phyloP scores from a whole-genome alignment of 2,329 filamentous ascomycete species.

The Microdochium paspali region DNA sequence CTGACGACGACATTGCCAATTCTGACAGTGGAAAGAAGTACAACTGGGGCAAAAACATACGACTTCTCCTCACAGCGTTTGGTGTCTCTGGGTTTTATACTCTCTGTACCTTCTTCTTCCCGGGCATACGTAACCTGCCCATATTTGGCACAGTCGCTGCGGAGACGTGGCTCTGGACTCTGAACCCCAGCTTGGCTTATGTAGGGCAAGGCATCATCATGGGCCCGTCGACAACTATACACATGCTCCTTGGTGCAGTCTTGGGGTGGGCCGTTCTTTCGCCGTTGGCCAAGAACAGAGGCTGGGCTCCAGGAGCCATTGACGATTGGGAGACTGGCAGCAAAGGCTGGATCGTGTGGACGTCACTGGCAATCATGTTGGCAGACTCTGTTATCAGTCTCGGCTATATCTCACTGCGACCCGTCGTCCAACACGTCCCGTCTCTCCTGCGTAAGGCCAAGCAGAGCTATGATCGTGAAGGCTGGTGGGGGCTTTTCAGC shows the following conservation, averaged over 20 bases:
- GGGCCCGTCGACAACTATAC: constrained; percentile 88
- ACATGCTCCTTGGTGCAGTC: constrained; percentile 87
- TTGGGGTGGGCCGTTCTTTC: constrained; percentile 88
- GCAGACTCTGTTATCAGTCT: constrained; percentile 86
- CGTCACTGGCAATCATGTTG: constrained; percentile 93
- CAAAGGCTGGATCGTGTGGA: constrained; percentile 98
- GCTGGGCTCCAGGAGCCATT: constrained; percentile 84
- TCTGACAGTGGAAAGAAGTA: constrained; percentile 26
- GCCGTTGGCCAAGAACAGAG: constrained; percentile 72
- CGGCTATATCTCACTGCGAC: constrained; percentile 63
- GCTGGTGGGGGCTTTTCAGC: constrained; percentile 11
- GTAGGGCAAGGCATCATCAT: constrained; percentile 98
- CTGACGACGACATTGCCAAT: constrained; percentile 16
- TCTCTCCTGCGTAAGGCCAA: constrained; percentile 9
- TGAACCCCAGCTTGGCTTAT: constrained; percentile 96
- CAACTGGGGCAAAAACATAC: constrained; percentile 38
- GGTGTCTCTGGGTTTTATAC: constrained; percentile 58
- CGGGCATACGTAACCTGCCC: constrained; percentile 74
- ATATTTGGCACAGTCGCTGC: constrained; percentile 71
- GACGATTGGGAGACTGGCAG: constrained; percentile 85
- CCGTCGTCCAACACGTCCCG: constrained; percentile 39
- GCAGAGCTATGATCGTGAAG: constrained; percentile 10
- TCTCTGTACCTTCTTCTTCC: constrained; percentile 81
- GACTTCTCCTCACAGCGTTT: constrained; percentile 47
- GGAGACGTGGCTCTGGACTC: constrained; percentile 80